Conservation (phyloP, 345 rosid species). For the Reutealis trisperma region DNA sequence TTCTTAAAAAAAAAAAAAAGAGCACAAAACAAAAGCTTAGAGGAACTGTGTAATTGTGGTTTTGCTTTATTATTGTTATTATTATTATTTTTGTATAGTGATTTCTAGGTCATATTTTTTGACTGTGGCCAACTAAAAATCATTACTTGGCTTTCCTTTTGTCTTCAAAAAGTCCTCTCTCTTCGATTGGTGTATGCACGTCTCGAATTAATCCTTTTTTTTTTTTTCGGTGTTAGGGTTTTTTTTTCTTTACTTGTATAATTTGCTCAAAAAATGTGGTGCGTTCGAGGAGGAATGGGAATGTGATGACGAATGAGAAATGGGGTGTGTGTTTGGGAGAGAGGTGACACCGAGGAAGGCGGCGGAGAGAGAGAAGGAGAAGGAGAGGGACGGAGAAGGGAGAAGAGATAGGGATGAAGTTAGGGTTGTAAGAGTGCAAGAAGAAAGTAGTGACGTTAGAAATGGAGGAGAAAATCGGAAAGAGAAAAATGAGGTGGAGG, state of each 20-base stretch:
- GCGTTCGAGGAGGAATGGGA: background rate
- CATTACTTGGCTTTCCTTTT: slow-evolving; percentile 44
- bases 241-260: slow-evolving; percentile 1
- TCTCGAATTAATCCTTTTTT: slow-evolving; percentile 11
- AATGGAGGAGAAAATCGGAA: slow-evolving; percentile 14
- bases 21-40: slow-evolving; percentile 5
- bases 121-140: slow-evolving; percentile 47
- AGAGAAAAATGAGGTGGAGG: background rate
- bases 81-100: background rate
- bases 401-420: slow-evolving; percentile 10
- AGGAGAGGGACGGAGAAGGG: slow-evolving; percentile 4
- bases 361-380: background rate
- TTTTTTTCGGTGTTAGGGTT: slow-evolving; percentile 13
- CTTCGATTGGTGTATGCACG: slow-evolving; percentile 4
- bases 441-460: slow-evolving; percentile 19
- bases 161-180: slow-evolving; percentile 31
- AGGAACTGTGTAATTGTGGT: slow-evolving; percentile 12
- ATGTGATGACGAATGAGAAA: slow-evolving; percentile 18
- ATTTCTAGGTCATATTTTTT: slow-evolving; percentile 21
- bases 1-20: background rate
- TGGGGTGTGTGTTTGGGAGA: slow-evolving; percentile 40
- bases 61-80: slow-evolving; percentile 5
- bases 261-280: slow-evolving; percentile 14
- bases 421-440: slow-evolving; percentile 24
- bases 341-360: slow-evolving; percentile 16